Conservation (phyloP, 1,139 yeast genomes). For the Suhomyces guaymorum region DNA sequence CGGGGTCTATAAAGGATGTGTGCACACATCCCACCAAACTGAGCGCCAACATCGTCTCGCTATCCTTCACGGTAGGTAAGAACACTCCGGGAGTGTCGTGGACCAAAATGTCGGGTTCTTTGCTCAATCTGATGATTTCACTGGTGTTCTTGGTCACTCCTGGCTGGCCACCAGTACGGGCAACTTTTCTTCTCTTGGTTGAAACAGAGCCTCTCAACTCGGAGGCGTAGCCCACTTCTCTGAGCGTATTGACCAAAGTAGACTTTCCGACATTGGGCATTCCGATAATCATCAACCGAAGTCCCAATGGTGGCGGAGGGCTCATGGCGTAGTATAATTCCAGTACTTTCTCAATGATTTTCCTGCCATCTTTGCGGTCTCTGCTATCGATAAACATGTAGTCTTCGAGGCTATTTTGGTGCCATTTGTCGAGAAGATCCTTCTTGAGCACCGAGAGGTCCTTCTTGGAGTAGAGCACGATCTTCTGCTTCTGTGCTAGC, state of each 20-base stretch:
- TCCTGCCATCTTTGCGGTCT: slow-evolving; percentile 49
- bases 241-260: slow-evolving; percentile 74
- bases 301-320: slow-evolving; percentile 82
- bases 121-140: slow-evolving; percentile 65
- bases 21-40: slow-evolving; percentile 80
- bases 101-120: slow-evolving; percentile 66
- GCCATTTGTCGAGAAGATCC: slow-evolving; percentile 53
- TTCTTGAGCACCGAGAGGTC: slow-evolving; percentile 48
- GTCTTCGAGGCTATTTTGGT: slow-evolving; percentile 47
- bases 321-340: slow-evolving; percentile 44
- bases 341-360: slow-evolving; percentile 51
- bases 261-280: slow-evolving; percentile 99
- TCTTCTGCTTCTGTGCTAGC: slow-evolving; percentile 56
- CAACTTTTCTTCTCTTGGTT: slow-evolving; percentile 61
- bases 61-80: slow-evolving; percentile 68
- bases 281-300: slow-evolving; percentile 76
- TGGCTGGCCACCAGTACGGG: slow-evolving; percentile 83
- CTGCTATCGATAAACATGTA: slow-evolving; percentile 66
- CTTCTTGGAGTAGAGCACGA: slow-evolving; percentile 68
- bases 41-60: slow-evolving; percentile 73
- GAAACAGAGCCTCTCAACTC: slow-evolving; percentile 26
- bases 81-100: slow-evolving; percentile 95
- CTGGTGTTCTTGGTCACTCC: slow-evolving; percentile 87
- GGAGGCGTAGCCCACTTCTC: slow-evolving; percentile 52
- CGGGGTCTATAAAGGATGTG: slow-evolving; percentile 71